Base-by-base conservation (phyloP, 2,329 filamentous ascomycete species). In the Xylariaceae sp. region DNA sequence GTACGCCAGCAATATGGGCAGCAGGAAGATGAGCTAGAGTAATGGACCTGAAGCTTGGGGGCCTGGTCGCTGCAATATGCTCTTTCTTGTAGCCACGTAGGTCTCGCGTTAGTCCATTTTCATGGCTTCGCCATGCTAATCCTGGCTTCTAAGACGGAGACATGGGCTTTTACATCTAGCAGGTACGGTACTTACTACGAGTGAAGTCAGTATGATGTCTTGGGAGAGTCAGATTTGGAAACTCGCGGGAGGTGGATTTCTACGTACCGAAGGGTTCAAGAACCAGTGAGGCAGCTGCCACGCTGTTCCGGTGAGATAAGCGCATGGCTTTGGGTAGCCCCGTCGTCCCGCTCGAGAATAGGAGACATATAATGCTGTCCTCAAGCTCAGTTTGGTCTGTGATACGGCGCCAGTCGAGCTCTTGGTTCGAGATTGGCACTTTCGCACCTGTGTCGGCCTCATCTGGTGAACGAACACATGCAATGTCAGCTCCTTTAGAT, bases 391-490 rank as follows among this genome's bases (percentile, higher is more conserved):
- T 45, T 0, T 64, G 64, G 58, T 83, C 74, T 0, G 77, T 80
- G 39, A 85, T 74, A 19, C 66, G 70, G 33, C 67, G 59, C 83
- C 83, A 86, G 11, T 71, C 63, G 2, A 82, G 64, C 35, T 67
- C 64, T 4, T 68, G 55, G 0, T 66, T 59, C 3, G 69, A 68
- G 1, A 73, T 58, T 10, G 66, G 62, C 43, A 65, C 59, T 35
- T 51, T 58, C 36, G 54, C 66, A 30, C 60, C 66, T 6, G 54
- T 57, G 9, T 59, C 60, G 17, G 69, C 64, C 44, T 63, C 59
- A 27, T 27, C 22, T 27, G 22, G n/a, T n/a, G 22, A 27, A 27
- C 22, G 22, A 27, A 27, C 7, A 27, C 22, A 27, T 27, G 22
- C 22, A 4, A 27, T 27, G 22, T 27, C 7, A 27, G 22, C 22